These are phyloP conservation scores for Globisporangium nodosum DNA, from an alignment of 352 stramenopile genomes.

Conservation along the genomic window DNA sequence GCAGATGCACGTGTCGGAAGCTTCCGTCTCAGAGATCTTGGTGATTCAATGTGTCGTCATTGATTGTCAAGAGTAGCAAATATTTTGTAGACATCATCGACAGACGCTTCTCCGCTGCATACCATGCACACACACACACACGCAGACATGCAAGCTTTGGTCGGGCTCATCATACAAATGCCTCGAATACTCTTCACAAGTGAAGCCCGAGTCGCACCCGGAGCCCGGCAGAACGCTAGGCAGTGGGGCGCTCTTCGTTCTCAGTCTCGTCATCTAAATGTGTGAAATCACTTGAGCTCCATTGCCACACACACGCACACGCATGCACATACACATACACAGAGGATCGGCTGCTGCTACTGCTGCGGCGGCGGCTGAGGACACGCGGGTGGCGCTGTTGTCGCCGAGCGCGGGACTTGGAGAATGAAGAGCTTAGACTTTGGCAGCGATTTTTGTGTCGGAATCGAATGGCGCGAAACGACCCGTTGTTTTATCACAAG, in stretches of 20 bases:
- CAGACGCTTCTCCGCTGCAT: conserved; percentile 12
- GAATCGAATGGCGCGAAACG: conserved; percentile 6
- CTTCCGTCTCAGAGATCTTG: conserved; percentile 87
- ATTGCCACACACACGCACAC: conserved; percentile 6
- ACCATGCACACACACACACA: conserved; percentile 5
- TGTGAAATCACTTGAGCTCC: conserved; percentile 83
- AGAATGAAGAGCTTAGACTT: not conserved
- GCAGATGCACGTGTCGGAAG: not conserved
- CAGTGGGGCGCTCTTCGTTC: conserved; percentile 56
- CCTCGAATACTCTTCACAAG: conserved; percentile 86
- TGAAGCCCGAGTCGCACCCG: conserved; percentile 37
- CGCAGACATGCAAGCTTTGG: conserved; percentile 5
- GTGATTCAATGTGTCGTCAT: conserved; percentile 88
- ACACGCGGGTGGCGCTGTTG: not conserved
- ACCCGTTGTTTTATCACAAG: not conserved
- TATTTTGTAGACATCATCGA: conserved; percentile 85
- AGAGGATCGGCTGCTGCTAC: not conserved
- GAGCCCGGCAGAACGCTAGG: conserved; percentile 77
- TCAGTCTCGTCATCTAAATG: conserved; percentile 91
- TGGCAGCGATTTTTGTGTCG: too few relatives aligned
- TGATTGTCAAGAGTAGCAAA: conserved; percentile 90
- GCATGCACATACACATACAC: conserved; percentile 3
- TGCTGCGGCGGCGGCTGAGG: not conserved
- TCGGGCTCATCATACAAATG: conserved; percentile 91
- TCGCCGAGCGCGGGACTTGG: not conserved